phyloP scores from a whole-genome alignment of 345 rosid species.

The Moricandia arvensis region DNA sequence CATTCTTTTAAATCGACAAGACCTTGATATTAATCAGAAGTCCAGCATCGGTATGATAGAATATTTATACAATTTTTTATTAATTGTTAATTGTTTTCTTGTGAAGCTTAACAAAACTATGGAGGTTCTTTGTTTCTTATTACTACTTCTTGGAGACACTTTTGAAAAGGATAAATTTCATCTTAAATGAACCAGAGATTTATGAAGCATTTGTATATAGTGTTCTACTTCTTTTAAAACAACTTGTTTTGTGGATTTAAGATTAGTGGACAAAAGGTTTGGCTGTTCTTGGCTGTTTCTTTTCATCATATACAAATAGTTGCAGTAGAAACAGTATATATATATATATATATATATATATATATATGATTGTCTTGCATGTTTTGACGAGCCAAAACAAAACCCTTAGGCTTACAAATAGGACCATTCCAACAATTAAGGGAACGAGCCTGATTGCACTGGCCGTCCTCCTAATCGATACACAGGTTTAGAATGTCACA shows the following conservation, averaged over 20 bases:
- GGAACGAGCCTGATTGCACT: not conserved
- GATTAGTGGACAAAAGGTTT: not conserved
- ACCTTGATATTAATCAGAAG: not conserved
- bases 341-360: too few species aligned
- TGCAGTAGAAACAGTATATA: not conserved
- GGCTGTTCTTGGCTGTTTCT: not conserved
- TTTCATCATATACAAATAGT: not conserved
- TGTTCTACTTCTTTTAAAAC: not conserved
- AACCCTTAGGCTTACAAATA: not conserved
- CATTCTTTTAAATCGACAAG: not conserved
- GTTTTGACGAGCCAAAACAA: conserved; percentile 4
- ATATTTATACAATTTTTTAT: not conserved
- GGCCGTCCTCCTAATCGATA: not conserved
- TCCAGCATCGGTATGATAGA: conserved; percentile 2
- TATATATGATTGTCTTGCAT: not conserved
- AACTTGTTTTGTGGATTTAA: conserved; percentile 1
- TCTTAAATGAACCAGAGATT: not conserved
- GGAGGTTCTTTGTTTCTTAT: not conserved
- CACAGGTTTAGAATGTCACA: not conserved
- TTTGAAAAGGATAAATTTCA: not conserved
- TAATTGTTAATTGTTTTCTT: not conserved
- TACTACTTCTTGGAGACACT: not conserved
- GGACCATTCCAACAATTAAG: not conserved
- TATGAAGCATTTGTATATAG: not conserved
- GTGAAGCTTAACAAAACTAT: not conserved